Conservation (phyloP, 768 basidiomycete species). For the Coprinopsis marcescibilis region DNA sequence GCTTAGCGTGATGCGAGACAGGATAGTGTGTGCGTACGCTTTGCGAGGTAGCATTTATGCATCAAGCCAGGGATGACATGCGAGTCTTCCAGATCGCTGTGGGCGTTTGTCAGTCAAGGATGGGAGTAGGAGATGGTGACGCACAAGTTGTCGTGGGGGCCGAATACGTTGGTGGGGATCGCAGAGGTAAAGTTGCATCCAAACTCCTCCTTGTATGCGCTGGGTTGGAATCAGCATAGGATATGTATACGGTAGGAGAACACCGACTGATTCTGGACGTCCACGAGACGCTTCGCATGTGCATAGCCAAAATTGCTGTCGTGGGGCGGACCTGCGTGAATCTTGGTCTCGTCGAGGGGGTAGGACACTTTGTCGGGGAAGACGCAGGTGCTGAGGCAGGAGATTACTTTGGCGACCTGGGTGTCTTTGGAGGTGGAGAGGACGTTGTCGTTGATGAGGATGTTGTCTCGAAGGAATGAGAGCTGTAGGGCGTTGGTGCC, state of each 20-base stretch:
- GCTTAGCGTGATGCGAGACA: background rate
- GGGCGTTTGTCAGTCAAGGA: background rate
- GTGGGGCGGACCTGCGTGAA: slow-evolving; percentile 90
- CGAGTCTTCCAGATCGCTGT: slow-evolving; percentile 78
- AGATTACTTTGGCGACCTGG: slow-evolving; percentile 74
- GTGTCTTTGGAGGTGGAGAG: slow-evolving; percentile 67
- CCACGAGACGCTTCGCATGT: slow-evolving; percentile 92
- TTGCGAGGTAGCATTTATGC: slow-evolving; percentile 89
- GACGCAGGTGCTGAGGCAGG: slow-evolving; percentile 95
- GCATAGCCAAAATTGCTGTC: slow-evolving; percentile 96
- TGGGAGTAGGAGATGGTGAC: slow-evolving; percentile 15
- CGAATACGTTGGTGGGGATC: slow-evolving; percentile 97
- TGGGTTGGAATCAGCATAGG: no score
- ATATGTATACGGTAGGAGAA: background rate
- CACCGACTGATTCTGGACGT: slow-evolving; percentile 87
- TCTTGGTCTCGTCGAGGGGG: slow-evolving; percentile 88
- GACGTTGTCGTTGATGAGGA: slow-evolving; percentile 93
- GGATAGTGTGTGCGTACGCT: slow-evolving; percentile 44
- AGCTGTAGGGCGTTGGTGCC: slow-evolving; percentile 40
- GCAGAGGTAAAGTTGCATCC: slow-evolving; percentile 94
- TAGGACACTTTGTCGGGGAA: slow-evolving; percentile 95
- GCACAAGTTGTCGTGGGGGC: slow-evolving; percentile 90
- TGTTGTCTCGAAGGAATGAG: slow-evolving; percentile 91
- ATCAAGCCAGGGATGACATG: slow-evolving; percentile 95
- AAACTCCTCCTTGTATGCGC: slow-evolving; percentile 94